These are phyloP conservation scores for Pleurotus platypus DNA, from an alignment of 768 basidiomycete genomes.

Conservation along the genomic window DNA sequence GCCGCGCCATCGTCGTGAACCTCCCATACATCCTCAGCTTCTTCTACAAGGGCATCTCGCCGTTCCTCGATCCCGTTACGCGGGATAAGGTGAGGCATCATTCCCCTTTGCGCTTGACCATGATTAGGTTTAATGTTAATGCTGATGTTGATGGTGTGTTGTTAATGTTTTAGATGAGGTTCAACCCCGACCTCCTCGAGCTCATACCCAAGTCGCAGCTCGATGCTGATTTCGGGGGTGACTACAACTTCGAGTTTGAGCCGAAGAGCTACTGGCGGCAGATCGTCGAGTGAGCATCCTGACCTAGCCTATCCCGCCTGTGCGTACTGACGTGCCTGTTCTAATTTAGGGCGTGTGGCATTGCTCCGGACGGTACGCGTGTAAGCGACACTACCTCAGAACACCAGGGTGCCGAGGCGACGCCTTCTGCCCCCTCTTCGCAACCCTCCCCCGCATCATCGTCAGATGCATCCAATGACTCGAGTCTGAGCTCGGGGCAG, in stretches of 20 bases:
- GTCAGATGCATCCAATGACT: not conserved
- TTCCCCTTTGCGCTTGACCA: not conserved
- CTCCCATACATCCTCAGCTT: slow-evolving; percentile 71
- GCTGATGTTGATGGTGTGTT: not conserved
- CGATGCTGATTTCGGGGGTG: slow-evolving; percentile 81
- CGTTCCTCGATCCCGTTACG: slow-evolving; percentile 86
- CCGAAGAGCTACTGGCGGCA: slow-evolving; percentile 76
- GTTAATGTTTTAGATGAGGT: no score
- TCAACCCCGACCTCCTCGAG: slow-evolving; percentile 79
- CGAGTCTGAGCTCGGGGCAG: slow-evolving; percentile 2
- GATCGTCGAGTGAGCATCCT: slow-evolving; percentile 55
- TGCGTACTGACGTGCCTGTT: not conserved
- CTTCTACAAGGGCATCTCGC: slow-evolving; percentile 81
- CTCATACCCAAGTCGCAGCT: slow-evolving; percentile 74
- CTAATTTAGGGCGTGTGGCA: slow-evolving; percentile 44
- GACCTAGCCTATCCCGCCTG: not conserved
- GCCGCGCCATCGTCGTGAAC: slow-evolving; percentile 80
- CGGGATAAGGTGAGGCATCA: slow-evolving; percentile 66
- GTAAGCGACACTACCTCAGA: slow-evolving; percentile 15
- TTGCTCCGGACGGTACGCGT: slow-evolving; percentile 54
- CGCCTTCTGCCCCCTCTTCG: not conserved
- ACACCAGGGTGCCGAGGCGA: not conserved
- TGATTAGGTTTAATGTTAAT: not conserved
- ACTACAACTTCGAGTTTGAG: slow-evolving; percentile 72
- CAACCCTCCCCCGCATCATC: not conserved